Conservation (phyloP, 495 filamentous ascomycete genomes). For the Podospora didyma region DNA sequence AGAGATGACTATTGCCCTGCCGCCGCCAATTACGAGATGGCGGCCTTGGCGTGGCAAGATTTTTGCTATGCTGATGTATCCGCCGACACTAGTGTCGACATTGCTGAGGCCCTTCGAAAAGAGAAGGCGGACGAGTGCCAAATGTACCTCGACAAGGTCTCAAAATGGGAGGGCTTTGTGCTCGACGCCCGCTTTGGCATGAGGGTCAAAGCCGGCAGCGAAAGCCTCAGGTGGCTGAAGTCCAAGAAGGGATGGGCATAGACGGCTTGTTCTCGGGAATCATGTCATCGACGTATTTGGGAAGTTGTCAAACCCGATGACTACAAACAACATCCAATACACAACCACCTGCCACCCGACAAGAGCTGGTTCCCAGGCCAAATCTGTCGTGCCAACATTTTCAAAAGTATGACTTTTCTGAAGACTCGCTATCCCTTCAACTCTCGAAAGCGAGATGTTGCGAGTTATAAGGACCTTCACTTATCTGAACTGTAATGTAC, state of each 20-base stretch:
- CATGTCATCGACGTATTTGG: not conserved
- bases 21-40: conserved; percentile 85
- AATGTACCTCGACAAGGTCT: conserved; percentile 70
- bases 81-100: conserved; percentile 14
- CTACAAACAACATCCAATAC: no score
- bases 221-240: conserved; percentile 70
- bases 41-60: conserved; percentile 74
- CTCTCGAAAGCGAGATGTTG: no score
- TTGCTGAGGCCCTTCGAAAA: conserved; percentile 41
- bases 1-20: conserved; percentile 82
- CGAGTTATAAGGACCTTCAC: no score
- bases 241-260: conserved; percentile 36
- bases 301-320: no score
- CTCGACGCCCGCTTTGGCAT: conserved; percentile 83
- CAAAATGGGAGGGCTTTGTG: conserved; percentile 79
- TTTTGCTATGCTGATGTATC: conserved; percentile 26
- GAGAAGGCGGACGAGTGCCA: conserved; percentile 63
- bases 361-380: no score
- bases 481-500: no score
- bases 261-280: not conserved
- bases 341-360: no score
- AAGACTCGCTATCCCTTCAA: no score
- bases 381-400: no score
- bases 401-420: no score
- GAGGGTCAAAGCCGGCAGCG: conserved; percentile 74